These are phyloP conservation scores for Diplodia intermedia DNA, from an alignment of 2,329 filamentous ascomycete genomes.

Conservation along the genomic window DNA sequence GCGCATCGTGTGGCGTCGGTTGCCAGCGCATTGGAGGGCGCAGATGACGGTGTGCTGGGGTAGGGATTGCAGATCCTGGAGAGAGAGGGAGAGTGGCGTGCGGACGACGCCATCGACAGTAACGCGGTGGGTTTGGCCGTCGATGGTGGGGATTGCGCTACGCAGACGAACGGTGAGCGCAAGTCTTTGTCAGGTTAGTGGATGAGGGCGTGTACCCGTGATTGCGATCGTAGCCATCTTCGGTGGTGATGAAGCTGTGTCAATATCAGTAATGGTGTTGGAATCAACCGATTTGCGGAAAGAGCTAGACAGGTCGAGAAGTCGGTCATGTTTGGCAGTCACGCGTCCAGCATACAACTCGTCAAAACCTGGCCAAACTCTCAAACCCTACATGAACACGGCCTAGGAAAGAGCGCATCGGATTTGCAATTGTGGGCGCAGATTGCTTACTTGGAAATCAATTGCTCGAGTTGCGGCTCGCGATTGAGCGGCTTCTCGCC, in stretches of 20 bases:
- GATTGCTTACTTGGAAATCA: constrained; percentile 51
- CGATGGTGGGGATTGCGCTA: constrained; percentile 57
- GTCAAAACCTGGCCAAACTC: no score
- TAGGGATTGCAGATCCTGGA: constrained; percentile 57
- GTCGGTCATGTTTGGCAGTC: no score
- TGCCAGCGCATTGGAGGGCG: constrained; percentile 66
- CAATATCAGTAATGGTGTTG: neutral
- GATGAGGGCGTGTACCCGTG: constrained; percentile 50
- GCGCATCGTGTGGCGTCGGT: constrained; percentile 66
- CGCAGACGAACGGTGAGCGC: constrained; percentile 2
- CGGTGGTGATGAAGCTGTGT: constrained; percentile 57
- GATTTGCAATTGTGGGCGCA: neutral
- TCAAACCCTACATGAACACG: no score
- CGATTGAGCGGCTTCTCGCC: constrained; percentile 57
- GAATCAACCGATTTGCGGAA: neutral
- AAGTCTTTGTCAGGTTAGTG: neutral
- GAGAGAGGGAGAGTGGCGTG: constrained; percentile 53
- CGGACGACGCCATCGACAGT: constrained; percentile 59
- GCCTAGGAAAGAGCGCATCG: no score
- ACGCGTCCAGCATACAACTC: no score
- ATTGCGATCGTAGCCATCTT: constrained; percentile 63
- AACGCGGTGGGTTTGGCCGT: constrained; percentile 52
- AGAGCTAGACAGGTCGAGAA: neutral
- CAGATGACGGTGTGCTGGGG: constrained; percentile 63
- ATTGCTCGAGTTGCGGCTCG: constrained; percentile 54